A percentile compares a stretch with the other conserved stretches of the same genome.
Evolutionary conservation across 1,284 basidiomycete species (phyloP).

Genomic region (Melanopsichium pennsylvanicum): DNA sequence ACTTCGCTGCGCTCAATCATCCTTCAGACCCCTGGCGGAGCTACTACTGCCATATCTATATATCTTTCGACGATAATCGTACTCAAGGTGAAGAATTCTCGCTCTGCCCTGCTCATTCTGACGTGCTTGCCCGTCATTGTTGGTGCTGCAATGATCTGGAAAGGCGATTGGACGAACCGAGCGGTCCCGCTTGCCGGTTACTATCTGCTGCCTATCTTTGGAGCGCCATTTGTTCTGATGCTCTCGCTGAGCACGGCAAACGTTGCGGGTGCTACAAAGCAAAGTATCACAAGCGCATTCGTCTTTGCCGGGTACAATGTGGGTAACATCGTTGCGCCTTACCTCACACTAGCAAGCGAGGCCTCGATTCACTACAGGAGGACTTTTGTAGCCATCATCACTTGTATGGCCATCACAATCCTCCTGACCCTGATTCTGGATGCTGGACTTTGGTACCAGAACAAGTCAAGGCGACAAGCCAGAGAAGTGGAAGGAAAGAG

Average conservation of each 20-base stretch:
- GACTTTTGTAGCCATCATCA: constrained; percentile 69
- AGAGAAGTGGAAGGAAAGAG: constrained; percentile 17
- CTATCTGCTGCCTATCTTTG: constrained; percentile 68
- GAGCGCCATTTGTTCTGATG: constrained; percentile 69
- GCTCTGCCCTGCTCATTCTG: constrained; percentile 67
- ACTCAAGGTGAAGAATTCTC: constrained; percentile 65
- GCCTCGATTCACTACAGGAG: constrained; percentile 67
- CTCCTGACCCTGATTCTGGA: constrained; percentile 33
- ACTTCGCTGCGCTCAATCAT: constrained; percentile 67
- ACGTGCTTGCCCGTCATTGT: constrained; percentile 69
- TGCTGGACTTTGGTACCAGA: constrained; percentile 34
- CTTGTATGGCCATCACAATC: constrained; percentile 53
- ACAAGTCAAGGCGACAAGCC: constrained; percentile 16
- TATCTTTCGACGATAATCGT: constrained; percentile 68
- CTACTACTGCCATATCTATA: constrained; percentile 67
- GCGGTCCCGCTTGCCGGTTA: constrained; percentile 69
- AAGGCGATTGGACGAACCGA: constrained; percentile 67
- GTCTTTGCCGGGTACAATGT: constrained; percentile 68
- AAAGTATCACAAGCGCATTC: constrained; percentile 66
- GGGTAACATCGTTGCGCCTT: constrained; percentile 58
- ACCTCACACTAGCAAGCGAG: constrained; percentile 60
- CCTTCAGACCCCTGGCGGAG: constrained; percentile 66
- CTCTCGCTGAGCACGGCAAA: constrained; percentile 68
- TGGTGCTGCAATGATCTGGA: constrained; percentile 69
- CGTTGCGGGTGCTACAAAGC: constrained; percentile 69